Percentiles rank a stretch among this genome's conserved stretches.
Evolutionary conservation across 2,329 filamentous ascomycete genomes (phyloP).

Genomic region (Claviceps africana): DNA sequence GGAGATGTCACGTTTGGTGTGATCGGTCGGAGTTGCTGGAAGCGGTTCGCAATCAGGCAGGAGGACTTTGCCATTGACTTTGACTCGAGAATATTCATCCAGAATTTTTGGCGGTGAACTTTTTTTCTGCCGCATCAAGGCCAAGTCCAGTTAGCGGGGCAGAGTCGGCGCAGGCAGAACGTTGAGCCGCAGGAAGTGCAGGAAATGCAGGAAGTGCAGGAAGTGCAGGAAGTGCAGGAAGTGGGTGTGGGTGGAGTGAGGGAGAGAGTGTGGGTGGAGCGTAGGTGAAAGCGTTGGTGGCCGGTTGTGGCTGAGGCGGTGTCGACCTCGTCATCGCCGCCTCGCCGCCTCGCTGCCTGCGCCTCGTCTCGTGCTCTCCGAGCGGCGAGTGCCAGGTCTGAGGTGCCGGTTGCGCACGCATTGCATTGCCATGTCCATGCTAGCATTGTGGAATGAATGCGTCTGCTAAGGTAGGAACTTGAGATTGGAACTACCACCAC

Average conservation of each 20-base stretch:
- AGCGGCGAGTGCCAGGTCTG: not conserved
- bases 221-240: no score
- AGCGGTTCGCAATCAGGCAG: not conserved
- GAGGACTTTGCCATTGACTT: not conserved
- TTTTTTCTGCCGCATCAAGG: constrained; percentile 11
- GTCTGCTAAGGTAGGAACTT: no score
- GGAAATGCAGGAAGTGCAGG: no score
- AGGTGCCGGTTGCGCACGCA: no score
- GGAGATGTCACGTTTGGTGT: not conserved
- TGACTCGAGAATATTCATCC: not conserved
- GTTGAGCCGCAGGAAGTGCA: not conserved
- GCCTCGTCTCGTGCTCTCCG: not conserved
- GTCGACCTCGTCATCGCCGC: not conserved
- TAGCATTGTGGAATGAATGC: no score
- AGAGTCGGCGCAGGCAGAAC: constrained; percentile 2
- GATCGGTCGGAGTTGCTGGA: not conserved
- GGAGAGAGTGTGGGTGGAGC: not conserved
- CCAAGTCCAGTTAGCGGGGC: constrained; percentile 4
- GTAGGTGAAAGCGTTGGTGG: no score
- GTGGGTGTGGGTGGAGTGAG: not conserved
- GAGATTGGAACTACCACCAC: no score
- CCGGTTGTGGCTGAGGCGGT: not conserved
- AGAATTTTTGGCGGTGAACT: constrained; percentile 21
- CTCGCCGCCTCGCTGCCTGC: not conserved
- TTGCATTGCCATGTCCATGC: no score